These are phyloP conservation scores for Lepiota brunneoincarnata DNA, from an alignment of 768 basidiomycete species.

Conservation along the genomic window DNA sequence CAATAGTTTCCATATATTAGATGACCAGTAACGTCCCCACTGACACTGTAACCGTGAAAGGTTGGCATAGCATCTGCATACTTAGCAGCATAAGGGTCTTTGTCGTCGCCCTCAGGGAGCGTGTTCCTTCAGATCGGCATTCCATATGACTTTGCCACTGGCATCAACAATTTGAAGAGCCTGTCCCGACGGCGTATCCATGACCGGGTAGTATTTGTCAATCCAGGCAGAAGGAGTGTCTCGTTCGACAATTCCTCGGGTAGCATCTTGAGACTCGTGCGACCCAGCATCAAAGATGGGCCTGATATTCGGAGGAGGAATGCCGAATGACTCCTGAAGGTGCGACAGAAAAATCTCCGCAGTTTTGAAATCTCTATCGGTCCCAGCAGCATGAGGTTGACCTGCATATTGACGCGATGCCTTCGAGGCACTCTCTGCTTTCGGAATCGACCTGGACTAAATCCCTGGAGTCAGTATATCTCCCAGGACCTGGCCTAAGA, in stretches of 20 bases:
- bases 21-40: constrained; percentile 69
- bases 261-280: constrained; percentile 61
- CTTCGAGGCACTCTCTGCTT: constrained; percentile 43
- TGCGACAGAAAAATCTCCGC: constrained; percentile 65
- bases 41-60: constrained; percentile 82
- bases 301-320: constrained; percentile 34
- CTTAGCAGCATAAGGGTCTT: constrained; percentile 74
- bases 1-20: constrained; percentile 81
- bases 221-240: constrained; percentile 71
- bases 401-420: constrained; percentile 58
- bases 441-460: background rate
- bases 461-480: too few relatives aligned
- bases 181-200: constrained; percentile 76
- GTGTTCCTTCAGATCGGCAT: constrained; percentile 69
- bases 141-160: background rate
- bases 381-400: constrained; percentile 73
- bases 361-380: constrained; percentile 54
- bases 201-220: constrained; percentile 83
- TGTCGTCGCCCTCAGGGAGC: constrained; percentile 37
- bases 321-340: constrained; percentile 66
- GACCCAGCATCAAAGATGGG: constrained; percentile 78
- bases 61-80: constrained; percentile 67
- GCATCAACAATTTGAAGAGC: constrained; percentile 34
- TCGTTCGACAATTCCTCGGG: constrained; percentile 47
- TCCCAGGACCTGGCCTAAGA: background rate